Conservation (phyloP, 305 asterid genomes). For the Nicotiana rustica region DNA sequence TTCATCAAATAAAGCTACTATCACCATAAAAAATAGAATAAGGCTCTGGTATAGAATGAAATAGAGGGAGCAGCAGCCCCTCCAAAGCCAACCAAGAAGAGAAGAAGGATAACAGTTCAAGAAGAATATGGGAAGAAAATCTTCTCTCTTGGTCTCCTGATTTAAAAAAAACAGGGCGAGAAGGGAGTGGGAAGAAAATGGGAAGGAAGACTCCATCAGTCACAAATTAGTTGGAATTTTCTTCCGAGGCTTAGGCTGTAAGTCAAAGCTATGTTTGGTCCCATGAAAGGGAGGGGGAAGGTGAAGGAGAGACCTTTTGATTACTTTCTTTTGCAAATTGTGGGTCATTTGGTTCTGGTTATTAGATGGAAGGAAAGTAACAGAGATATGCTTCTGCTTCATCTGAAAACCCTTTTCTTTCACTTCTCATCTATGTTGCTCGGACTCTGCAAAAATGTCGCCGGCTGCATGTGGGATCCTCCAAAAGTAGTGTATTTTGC, state of each 20-base stretch:
- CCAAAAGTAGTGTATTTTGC: too few relatives aligned
- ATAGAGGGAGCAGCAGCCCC: background rate
- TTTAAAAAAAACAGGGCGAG: background rate
- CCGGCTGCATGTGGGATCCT: too few relatives aligned
- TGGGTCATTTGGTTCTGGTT: background rate
- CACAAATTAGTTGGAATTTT: background rate
- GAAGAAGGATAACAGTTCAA: background rate
- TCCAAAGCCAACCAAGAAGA: background rate
- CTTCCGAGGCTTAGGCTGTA: background rate
- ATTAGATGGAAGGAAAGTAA: background rate
- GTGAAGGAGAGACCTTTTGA: background rate
- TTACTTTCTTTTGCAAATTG: background rate
- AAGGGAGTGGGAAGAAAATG: background rate
- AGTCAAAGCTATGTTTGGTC: background rate
- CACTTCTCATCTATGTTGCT: background rate
- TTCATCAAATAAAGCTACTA: background rate
- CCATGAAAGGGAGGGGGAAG: background rate
- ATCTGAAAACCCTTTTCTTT: background rate
- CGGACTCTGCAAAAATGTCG: too few relatives aligned
- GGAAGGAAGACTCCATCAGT: background rate
- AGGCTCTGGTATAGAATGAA: slow-evolving; percentile 19
- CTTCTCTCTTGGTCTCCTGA: background rate
- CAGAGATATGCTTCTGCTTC: background rate
- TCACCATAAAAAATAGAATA: background rate
- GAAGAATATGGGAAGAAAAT: background rate